These are phyloP conservation scores for Zygnema circumcarinatum DNA, from an alignment of 139 green algal genomes.

Conservation along the genomic window DNA sequence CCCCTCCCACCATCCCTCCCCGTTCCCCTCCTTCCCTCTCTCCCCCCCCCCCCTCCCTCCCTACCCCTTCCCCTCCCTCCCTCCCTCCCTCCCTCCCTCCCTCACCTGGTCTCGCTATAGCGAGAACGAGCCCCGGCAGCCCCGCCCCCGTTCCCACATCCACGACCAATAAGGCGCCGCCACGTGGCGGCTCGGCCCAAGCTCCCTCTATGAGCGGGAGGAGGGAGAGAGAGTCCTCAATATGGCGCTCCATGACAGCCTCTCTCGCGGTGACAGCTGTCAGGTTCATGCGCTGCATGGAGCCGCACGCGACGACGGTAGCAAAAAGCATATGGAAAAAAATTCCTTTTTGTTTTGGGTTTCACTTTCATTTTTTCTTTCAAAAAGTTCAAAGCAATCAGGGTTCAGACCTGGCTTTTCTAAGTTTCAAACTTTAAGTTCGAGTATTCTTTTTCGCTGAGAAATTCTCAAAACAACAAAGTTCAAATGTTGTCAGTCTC, in stretches of 20 bases:
- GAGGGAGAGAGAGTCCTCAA: constrained; percentile 60
- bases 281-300: constrained; percentile 58
- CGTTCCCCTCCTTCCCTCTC: not conserved
- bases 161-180: constrained; percentile 27
- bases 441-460: not conserved
- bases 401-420: not conserved
- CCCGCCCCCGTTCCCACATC: constrained; percentile 59
- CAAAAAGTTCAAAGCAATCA: not conserved
- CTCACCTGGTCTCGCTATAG: constrained; percentile 55
- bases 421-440: not conserved
- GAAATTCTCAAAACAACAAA: not conserved
- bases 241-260: constrained; percentile 56
- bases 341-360: too few relatives aligned
- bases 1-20: not conserved
- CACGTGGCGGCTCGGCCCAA: not conserved
- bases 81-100: not conserved
- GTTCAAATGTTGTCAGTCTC: not conserved
- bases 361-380: too few relatives aligned
- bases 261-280: constrained; percentile 50
- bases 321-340: too few relatives aligned
- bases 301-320: not conserved
- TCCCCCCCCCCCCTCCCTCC: not conserved
- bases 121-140: constrained; percentile 52
- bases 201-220: constrained; percentile 45
- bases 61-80: not conserved